Evolutionary conservation across 1,284 basidiomycete genomes (phyloP).

Genomic region (Vanrija sp.): DNA sequence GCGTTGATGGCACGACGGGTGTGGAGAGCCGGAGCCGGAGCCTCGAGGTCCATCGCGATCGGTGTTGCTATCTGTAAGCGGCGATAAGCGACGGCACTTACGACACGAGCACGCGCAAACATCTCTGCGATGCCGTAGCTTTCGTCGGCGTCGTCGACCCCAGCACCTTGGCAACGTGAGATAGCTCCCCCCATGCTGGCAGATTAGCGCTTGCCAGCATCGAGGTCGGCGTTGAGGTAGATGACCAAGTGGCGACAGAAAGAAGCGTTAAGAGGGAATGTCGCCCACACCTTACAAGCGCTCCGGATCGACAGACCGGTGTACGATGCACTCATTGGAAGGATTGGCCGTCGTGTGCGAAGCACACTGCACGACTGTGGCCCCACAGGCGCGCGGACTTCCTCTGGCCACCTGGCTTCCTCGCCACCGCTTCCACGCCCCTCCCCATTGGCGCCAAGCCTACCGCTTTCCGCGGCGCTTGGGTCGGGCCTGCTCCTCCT

Average conservation of each 20-base stretch:
- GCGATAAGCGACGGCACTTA: not conserved
- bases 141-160: not conserved
- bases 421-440: slow-evolving; percentile 16
- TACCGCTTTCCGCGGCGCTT: slow-evolving; percentile 4
- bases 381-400: no score
- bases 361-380: not conserved
- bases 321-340: not conserved
- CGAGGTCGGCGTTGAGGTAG: not conserved
- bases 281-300: no score
- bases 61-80: not conserved
- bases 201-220: not conserved
- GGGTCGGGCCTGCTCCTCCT: slow-evolving; percentile 18
- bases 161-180: not conserved
- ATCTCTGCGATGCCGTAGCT: not conserved
- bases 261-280: no score
- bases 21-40: not conserved
- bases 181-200: not conserved
- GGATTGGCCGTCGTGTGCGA: slow-evolving; percentile 2
- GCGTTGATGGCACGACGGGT: not conserved
- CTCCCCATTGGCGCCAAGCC: slow-evolving; percentile 2
- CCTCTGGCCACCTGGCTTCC: not conserved
- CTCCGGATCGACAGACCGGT: not conserved
- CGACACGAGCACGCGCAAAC: not conserved
- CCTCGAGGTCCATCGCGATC: not conserved
- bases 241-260: not conserved